These are phyloP conservation scores for Neonectria ditissima DNA, from an alignment of 2,329 filamentous ascomycete species.

Conservation along the genomic window DNA sequence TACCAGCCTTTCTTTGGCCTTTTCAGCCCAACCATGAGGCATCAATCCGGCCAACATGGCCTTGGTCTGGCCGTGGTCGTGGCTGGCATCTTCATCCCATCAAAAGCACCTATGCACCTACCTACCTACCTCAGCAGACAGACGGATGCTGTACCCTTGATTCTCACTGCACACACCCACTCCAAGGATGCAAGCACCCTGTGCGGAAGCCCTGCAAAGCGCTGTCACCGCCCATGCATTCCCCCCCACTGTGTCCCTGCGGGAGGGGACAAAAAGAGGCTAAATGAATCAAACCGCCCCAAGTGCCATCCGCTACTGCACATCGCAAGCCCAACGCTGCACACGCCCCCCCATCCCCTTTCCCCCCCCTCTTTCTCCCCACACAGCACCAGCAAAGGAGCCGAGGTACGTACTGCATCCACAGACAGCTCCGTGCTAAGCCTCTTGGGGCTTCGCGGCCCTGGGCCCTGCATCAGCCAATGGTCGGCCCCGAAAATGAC, in stretches of 20 bases:
- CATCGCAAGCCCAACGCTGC: neutral
- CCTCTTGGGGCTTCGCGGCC: constrained; percentile 11
- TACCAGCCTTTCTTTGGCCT: neutral
- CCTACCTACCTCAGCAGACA: too few species aligned
- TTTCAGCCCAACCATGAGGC: neutral
- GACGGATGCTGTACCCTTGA: constrained; percentile 18
- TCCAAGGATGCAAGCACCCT: neutral
- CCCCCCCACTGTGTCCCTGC: too few species aligned
- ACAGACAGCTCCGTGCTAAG: neutral
- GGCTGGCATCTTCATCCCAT: neutral
- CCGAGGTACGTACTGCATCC: constrained; percentile 15
- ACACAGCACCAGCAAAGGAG: constrained; percentile 2
- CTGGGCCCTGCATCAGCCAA: constrained; percentile 29
- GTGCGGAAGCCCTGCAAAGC: neutral
- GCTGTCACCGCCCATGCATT: neutral
- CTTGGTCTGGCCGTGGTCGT: too few species aligned
- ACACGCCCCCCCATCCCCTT: neutral
- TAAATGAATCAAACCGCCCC: constrained; percentile 36
- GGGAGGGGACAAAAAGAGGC: constrained; percentile 31
- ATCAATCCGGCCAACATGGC: neutral
- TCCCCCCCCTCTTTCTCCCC: constrained; percentile 5
- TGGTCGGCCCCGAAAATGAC: constrained; percentile 41
- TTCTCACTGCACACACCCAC: neutral
- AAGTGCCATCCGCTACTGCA: constrained; percentile 26
- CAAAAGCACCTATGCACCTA: too few species aligned